Evolutionary conservation across 2,329 filamentous ascomycete species (phyloP).

Genomic region (Phoma sp.): DNA sequence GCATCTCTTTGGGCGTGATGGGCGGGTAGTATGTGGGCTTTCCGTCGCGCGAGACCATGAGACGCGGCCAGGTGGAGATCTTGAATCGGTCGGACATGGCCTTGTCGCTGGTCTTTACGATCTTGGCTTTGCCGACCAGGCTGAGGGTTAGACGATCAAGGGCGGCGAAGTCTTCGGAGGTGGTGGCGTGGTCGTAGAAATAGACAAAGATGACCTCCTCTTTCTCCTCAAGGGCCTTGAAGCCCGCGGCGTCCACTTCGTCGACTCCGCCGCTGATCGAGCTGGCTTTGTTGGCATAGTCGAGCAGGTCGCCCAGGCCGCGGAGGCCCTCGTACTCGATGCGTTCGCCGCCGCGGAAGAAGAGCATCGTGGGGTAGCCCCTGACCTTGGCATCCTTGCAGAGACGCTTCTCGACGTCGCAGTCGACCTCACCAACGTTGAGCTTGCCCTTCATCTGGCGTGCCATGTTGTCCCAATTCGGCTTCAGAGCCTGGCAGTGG

Average conservation of each 20-base stretch:
- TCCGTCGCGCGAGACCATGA: slow-evolving; percentile 87
- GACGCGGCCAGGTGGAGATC: slow-evolving; percentile 94
- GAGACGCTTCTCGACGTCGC: slow-evolving; percentile 81
- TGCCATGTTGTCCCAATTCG: slow-evolving; percentile 86
- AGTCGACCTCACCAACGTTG: slow-evolving; percentile 96
- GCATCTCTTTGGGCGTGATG: slow-evolving; percentile 88
- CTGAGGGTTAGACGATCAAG: slow-evolving; percentile 85
- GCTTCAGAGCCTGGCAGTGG: slow-evolving; percentile 91
- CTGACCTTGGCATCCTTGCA: slow-evolving; percentile 86
- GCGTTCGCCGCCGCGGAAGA: slow-evolving; percentile 89
- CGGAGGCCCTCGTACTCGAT: slow-evolving; percentile 93
- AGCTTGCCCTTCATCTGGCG: slow-evolving; percentile 89
- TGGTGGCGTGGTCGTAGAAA: slow-evolving; percentile 96
- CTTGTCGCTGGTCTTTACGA: slow-evolving; percentile 88
- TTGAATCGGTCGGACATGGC: slow-evolving; percentile 82
- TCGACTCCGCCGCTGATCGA: slow-evolving; percentile 77
- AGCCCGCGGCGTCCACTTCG: slow-evolving; percentile 77
- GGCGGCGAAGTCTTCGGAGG: slow-evolving; percentile 86
- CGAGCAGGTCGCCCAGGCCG: slow-evolving; percentile 86
- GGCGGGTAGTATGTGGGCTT: slow-evolving; percentile 89
- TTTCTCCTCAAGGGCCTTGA: slow-evolving; percentile 85
- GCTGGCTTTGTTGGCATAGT: slow-evolving; percentile 85
- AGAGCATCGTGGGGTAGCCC: slow-evolving; percentile 87
- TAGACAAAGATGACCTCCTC: slow-evolving; percentile 97
- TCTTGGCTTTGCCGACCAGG: slow-evolving; percentile 86